Evolutionary conservation across 768 basidiomycete species (phyloP).

Genomic region (Pleurotus pulmonarius): DNA sequence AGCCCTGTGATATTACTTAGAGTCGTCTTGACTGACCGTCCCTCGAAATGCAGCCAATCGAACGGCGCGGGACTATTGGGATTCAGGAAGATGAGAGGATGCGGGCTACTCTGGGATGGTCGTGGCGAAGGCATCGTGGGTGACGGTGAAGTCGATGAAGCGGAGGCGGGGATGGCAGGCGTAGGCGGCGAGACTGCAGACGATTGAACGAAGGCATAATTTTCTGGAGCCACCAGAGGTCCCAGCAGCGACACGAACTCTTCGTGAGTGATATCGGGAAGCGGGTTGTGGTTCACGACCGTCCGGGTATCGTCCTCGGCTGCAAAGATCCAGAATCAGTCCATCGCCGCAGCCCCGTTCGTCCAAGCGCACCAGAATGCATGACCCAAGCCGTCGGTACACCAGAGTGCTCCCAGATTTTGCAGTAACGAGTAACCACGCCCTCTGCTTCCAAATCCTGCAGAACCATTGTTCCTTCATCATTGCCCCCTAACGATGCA

Average conservation of each 20-base stretch:
- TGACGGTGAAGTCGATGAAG: constrained; percentile 29
- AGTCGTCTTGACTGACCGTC: constrained; percentile 75
- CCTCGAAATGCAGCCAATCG: constrained; percentile 87
- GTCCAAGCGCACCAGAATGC: constrained; percentile 54
- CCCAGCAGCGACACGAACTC: constrained; percentile 80
- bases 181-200: constrained; percentile 22
- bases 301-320: constrained; percentile 59
- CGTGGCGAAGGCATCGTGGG: constrained; percentile 25
- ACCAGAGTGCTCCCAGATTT: constrained; percentile 65
- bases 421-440: constrained; percentile 24
- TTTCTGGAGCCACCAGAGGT: constrained; percentile 80
- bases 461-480: constrained; percentile 58
- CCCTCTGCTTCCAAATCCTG: constrained; percentile 13
- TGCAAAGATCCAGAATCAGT: constrained; percentile 16
- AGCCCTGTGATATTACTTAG: constrained; percentile 73
- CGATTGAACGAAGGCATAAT: constrained; percentile 44
- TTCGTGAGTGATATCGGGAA: constrained; percentile 84
- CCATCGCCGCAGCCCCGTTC: not conserved
- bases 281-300: constrained; percentile 83
- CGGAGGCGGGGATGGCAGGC: constrained; percentile 26
- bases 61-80: constrained; percentile 71
- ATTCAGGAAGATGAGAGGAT: constrained; percentile 30
- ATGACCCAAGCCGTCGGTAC: constrained; percentile 84
- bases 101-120: constrained; percentile 25
- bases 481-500: constrained; percentile 69